phyloP scores from a whole-genome alignment of 2,329 filamentous ascomycete genomes.

The Trichoderma pleuroti region DNA sequence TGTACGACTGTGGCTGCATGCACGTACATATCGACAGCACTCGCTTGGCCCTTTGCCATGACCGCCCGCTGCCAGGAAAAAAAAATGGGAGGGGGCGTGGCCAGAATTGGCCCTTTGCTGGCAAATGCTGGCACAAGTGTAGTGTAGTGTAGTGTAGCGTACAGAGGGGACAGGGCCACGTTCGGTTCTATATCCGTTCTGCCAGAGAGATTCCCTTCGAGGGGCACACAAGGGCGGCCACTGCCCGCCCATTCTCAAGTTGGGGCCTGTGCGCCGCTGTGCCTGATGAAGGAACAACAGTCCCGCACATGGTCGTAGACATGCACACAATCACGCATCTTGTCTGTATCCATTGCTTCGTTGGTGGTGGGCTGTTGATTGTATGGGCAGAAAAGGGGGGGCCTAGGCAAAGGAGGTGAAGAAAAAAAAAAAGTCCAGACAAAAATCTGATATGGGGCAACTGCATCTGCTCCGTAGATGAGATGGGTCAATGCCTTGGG shows the following conservation, averaged over 20 bases:
- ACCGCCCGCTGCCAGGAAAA: conserved; percentile 12
- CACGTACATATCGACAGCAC: conserved; percentile 11
- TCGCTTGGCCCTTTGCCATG: conserved; percentile 12
- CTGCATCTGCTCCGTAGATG: conserved; percentile 6
- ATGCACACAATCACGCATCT: neutral
- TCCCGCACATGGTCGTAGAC: neutral
- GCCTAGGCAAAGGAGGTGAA: conserved; percentile 1
- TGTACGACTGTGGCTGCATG: conserved; percentile 14
- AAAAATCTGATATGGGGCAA: conserved; percentile 11
- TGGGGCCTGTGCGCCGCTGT: conserved; percentile 12
- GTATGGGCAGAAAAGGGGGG: neutral
- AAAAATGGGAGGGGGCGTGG: conserved; percentile 11
- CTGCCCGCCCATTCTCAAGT: neutral
- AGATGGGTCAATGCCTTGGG: neutral
- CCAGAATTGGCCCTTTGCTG: neutral
- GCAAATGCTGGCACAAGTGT: neutral
- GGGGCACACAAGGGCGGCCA: neutral
- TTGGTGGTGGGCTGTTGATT: neutral
- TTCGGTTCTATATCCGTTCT: conserved; percentile 20
- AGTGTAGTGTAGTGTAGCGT: neutral
- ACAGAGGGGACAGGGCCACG: conserved; percentile 17
- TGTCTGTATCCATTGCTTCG: neutral
- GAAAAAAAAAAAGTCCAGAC: neutral
- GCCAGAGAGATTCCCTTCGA: neutral
- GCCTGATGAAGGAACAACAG: conserved; percentile 16